These are phyloP conservation scores for Microbotryum saponariae DNA, from an alignment of 1,284 basidiomycete genomes.

Conservation along the genomic window DNA sequence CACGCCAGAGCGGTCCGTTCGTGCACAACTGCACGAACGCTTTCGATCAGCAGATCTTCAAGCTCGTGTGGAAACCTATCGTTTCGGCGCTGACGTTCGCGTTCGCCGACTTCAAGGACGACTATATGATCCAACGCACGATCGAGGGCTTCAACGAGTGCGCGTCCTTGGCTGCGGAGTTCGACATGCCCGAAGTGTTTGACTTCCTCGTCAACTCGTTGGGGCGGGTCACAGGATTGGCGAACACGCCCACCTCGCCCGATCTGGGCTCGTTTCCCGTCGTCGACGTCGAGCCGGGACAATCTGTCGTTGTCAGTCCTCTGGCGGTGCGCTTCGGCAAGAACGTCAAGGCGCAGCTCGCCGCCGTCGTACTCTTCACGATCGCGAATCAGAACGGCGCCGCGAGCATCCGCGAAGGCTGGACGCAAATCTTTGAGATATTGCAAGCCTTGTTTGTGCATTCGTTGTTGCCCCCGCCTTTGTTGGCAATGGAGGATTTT, in stretches of 20 bases:
- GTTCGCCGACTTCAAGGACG: slow-evolving; percentile 92
- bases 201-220: slow-evolving; percentile 91
- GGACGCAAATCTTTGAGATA: slow-evolving; percentile 93
- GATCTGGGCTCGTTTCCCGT: slow-evolving; percentile 77
- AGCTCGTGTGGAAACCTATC: slow-evolving; percentile 78
- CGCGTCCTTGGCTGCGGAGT: slow-evolving; percentile 82
- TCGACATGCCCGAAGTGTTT: slow-evolving; percentile 86
- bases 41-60: slow-evolving; percentile 92
- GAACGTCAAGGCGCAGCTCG: slow-evolving; percentile 91
- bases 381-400: slow-evolving; percentile 97
- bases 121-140: slow-evolving; percentile 87
- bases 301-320: slow-evolving; percentile 80
- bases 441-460: slow-evolving; percentile 93
- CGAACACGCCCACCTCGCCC: slow-evolving; percentile 7
- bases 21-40: slow-evolving; percentile 59
- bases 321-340: slow-evolving; percentile 89
- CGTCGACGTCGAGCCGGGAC: slow-evolving; percentile 80
- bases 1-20: slow-evolving; percentile 71
- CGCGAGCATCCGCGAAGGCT: slow-evolving; percentile 76
- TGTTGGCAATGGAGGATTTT: slow-evolving; percentile 97
- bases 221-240: slow-evolving; percentile 50
- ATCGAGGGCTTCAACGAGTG: slow-evolving; percentile 95
- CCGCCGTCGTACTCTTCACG: slow-evolving; percentile 94
- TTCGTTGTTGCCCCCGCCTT: slow-evolving; percentile 73
- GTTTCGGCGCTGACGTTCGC: slow-evolving; percentile 59